Base-by-base conservation (phyloP, 2,329 filamentous ascomycete species). In the Fusarium dlaminii region DNA sequence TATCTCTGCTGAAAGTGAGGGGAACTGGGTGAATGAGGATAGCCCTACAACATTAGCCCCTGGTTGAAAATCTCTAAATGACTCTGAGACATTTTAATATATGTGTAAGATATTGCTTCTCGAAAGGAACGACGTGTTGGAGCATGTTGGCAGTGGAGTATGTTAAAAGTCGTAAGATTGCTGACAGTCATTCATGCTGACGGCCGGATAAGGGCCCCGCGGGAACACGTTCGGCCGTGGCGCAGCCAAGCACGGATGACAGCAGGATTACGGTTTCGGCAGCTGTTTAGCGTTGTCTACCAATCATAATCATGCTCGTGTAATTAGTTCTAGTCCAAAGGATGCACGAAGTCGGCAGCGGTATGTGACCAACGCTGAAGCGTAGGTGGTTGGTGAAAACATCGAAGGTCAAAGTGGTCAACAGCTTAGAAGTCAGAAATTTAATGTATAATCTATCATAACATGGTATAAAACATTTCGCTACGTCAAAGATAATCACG, bases 401-500 rank as follows among this genome's bases (percentile, higher is more conserved):
- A n/a, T 1, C 1, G 8, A 9, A 24, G 18, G 5, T 54, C 24
- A 17, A 29, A 14, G 8, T 7, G 20, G 1, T 15, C 24, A 51
- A 24, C 17, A 24, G 17, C 17, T 18, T 24, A 2, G 8, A 18
- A n/a, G 14, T 18, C 14, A 1, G 13, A 51, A 48, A 37, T 13
- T 32, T 11, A 2, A 32, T 18, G 22, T 36, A 29, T 51, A 24
- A 37, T 58, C 27, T 51, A 58, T 58, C 34, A 14, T n/a, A 36
- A 55, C 14, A 24, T 43, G n/a, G 18, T 29, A 32, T 60, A 27
- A 34, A 18, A 22, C 27, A 34, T 3, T 24, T 40, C 32, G 54
- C 49, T 62, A 29, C 17, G 43, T 55, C n/a, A 69, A 36, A 34
- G 56, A 20, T 13, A 61, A 40, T 61, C 58, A 29, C 27, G 58